Evolutionary conservation across 352 stramenopile species (phyloP).

Genomic region (Blastocystis sp.): DNA sequence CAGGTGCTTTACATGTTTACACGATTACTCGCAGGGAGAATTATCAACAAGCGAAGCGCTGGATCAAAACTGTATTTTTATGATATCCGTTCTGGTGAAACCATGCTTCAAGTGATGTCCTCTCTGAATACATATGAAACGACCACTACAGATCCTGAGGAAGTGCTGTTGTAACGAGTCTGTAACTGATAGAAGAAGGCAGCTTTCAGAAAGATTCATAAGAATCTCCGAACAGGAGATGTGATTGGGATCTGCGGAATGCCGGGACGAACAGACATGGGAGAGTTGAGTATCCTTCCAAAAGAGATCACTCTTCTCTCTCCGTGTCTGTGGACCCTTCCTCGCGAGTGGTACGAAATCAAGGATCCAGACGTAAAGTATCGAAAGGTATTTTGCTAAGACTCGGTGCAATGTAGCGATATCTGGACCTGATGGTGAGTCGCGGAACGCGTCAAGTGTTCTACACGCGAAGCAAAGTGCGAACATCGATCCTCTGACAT

Average conservation of each 20-base stretch:
- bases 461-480: conserved; percentile 69
- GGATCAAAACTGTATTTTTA: conserved; percentile 62
- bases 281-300: conserved; percentile 77
- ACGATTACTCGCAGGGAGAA: neutral
- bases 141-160: neutral
- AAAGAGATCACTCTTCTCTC: conserved; percentile 73
- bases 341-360: conserved; percentile 73
- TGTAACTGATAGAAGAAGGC: neutral
- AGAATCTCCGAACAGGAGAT: conserved; percentile 66
- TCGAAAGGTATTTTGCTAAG: conserved; percentile 66
- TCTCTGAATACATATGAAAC: conserved; percentile 14
- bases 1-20: neutral
- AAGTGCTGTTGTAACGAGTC: neutral
- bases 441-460: conserved; percentile 84
- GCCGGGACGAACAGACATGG: conserved; percentile 78
- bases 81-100: conserved; percentile 56
- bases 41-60: conserved; percentile 58
- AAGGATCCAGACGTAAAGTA: conserved; percentile 68
- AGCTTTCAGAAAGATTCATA: conserved; percentile 4
- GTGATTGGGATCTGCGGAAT: conserved; percentile 66
- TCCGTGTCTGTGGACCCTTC: conserved; percentile 78
- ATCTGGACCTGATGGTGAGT: conserved; percentile 94
- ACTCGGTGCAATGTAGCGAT: conserved; percentile 79
- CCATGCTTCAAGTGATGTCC: conserved; percentile 54
- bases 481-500: conserved; percentile 59